Conservation (phyloP, 495 filamentous ascomycete species). For the Penicillium simplicissimum region DNA sequence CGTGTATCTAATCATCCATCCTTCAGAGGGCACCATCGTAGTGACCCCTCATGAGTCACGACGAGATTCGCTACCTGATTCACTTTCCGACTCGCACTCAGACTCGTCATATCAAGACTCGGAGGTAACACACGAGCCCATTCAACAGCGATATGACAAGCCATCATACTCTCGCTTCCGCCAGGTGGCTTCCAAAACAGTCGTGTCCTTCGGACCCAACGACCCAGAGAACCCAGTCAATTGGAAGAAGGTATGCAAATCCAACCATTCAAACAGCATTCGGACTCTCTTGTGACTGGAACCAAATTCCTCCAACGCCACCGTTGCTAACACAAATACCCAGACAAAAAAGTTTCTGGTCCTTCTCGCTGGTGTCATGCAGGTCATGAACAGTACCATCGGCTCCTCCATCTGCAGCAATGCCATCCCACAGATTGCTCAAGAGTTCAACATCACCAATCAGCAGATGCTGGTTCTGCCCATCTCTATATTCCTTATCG, state of each 20-base stretch:
- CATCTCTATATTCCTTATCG: conserved; percentile 71
- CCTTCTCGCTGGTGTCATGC: conserved; percentile 56
- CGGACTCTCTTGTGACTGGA: too few species aligned
- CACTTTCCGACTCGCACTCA: conserved; percentile 1
- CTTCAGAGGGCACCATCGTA: conserved; percentile 17
- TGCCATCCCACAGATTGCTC: conserved; percentile 56
- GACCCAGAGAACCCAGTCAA: conserved; percentile 70
- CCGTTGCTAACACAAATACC: conserved; percentile 5
- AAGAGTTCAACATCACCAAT: conserved; percentile 59
- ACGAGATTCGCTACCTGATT: conserved; percentile 3
- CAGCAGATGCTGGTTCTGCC: conserved; percentile 64
- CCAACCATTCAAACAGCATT: background rate
- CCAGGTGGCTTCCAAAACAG: conserved; percentile 36
- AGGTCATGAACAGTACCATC: conserved; percentile 76
- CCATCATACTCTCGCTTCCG: conserved; percentile 35
- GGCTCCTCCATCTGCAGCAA: conserved; percentile 66
- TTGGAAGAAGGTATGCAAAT: conserved; percentile 41
- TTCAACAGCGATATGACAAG: conserved; percentile 33
- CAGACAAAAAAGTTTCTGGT: conserved; percentile 58
- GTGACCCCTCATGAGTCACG: conserved; percentile 21
- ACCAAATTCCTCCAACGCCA: background rate
- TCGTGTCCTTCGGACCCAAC: conserved; percentile 48
- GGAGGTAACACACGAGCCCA: conserved; percentile 31
- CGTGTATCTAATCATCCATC: background rate
- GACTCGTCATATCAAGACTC: conserved; percentile 23